Evolutionary conservation across 2,329 filamentous ascomycete genomes (phyloP), one percentile per base, ranked within the genome.

Genomic region (Scleromitrula shiraiana): DNA sequence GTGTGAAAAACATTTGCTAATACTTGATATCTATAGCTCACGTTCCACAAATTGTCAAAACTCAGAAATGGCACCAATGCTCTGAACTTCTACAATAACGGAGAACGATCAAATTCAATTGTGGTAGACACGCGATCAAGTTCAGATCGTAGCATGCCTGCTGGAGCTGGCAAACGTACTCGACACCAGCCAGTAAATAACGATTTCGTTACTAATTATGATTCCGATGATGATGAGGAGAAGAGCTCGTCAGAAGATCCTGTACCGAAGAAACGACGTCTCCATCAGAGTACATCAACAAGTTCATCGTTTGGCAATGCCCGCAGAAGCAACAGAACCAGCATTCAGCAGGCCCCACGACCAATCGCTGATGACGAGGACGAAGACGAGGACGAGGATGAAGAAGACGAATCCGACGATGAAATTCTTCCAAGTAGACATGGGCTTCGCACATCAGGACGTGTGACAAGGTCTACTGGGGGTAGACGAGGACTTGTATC

Each of bases 51-150:
- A 26, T 63, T 78, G 3, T 54, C 73, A 10, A 52, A 62, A 2
- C 64, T 72, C 23, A 60, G 67, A 8, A 72, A 75, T 59, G 75
- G 75, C 15, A 57, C 64, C 39, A 63, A 65, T 51, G 71, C 72
- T 15, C 62, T 77, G 19, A 59, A 70, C 29, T 54, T 62, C 14
- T 74, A 69, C 56, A 62, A 67, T 12, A 53, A 53, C 52, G 49
- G 53, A 49, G 47, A 60, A 51, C 36, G 49, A 17, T 45, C 50
- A 7, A 47, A 49, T 3, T 37, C 51, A n/a, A 49, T 37, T 39
- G n/a, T 33, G 17, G 36, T 49, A 43, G 41, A 52, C 22, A 39
- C 43, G 12, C 41, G 15, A 30, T 53, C 46, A 6, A 53, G 41
- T 37, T 29, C 29, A 9, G 51, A 55, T 24, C 46, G 38, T 1